Percentiles rank a stretch among this genome's conserved stretches.
Evolutionary conservation across 2,329 filamentous ascomycete species (phyloP).

Genomic region (Oidium heveae): DNA sequence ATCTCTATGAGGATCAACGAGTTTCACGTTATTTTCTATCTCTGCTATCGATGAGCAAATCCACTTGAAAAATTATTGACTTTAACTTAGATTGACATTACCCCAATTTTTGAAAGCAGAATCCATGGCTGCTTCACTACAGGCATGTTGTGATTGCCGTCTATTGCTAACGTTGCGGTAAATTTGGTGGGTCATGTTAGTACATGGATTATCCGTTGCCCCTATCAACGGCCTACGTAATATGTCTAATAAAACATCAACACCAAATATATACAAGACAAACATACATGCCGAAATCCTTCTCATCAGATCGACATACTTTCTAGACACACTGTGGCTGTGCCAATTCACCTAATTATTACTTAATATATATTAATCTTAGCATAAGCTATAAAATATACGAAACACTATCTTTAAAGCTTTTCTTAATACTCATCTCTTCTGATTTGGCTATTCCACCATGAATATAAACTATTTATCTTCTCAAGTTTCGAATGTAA

Average conservation of each 20-base stretch:
- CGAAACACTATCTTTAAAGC: neutral
- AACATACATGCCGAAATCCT: neutral
- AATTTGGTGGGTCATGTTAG: no score
- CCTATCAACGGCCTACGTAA: neutral
- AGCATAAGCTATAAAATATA: neutral
- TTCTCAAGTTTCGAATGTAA: slow-evolving; percentile 85
- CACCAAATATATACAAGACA: neutral
- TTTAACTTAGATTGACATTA: slow-evolving; percentile 13
- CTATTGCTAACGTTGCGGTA: no score
- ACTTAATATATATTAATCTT: neutral
- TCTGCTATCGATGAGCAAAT: slow-evolving; percentile 27
- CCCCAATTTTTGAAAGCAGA: slow-evolving; percentile 35
- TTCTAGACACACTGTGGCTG: neutral
- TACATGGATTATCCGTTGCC: neutral
- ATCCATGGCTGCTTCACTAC: slow-evolving; percentile 19
- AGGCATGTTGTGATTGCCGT: no score
- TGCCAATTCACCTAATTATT: neutral
- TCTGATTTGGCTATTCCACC: slow-evolving; percentile 1
- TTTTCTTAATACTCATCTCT: neutral
- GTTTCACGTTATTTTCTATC: slow-evolving; percentile 61
- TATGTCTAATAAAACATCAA: neutral
- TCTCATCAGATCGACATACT: neutral
- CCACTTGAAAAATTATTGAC: slow-evolving; percentile 3
- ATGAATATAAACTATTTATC: slow-evolving; percentile 88
- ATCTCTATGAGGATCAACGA: slow-evolving; percentile 70